Evolutionary conservation across 176 grass and related monocot genomes (phyloP), one percentile per base, ranked within the genome.

Genomic region (Saccharum officinarum): DNA sequence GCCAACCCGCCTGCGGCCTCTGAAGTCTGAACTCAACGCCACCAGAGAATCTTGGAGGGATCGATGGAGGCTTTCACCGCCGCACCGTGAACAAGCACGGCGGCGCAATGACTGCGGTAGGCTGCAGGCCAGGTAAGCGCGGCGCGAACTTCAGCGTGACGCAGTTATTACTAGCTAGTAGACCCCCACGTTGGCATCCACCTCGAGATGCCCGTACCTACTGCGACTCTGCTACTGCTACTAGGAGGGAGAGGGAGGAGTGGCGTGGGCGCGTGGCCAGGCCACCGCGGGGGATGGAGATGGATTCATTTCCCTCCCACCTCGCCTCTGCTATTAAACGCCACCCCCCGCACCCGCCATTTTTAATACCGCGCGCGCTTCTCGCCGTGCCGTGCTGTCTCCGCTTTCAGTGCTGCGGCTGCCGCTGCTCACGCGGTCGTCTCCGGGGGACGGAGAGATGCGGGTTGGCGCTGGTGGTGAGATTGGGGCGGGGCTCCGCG

Each of bases 291-390:
- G 37, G 4, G 69, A 22, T 50, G 47, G 47, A 16, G 17, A 17
- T 5, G 18, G 49, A 70, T 89, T 85, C 82, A 85, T 81, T 81
- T 81, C 87, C 37, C 62, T 49, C 67, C 84, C 28, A 73, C 82
- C 82, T 50, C 78, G 14, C 82, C 82, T 49, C 70, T 0, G 26
- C 25, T 76, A 80, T 89, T 89, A 89, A 89, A 85, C 46, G 50
- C 80, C 50, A 38, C 78, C 85, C 6, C 47, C 55, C 49, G 25
- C 81, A 85, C 83, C 77, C 83, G 83, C 88, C 83, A 77, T 89
- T 89, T 81, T 82, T 82, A 89, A 82, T 82, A 82, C 88, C 12
- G 61, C 66, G 74, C 73, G 57, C 74, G 45, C 71, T 17, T 60
- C 78, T 57, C 62, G 73, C 76, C 66, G 41, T 41, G 40, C 30